Conservation (phyloP, 2,329 filamentous ascomycete species). For the Myriosclerotinia scirpicola region DNA sequence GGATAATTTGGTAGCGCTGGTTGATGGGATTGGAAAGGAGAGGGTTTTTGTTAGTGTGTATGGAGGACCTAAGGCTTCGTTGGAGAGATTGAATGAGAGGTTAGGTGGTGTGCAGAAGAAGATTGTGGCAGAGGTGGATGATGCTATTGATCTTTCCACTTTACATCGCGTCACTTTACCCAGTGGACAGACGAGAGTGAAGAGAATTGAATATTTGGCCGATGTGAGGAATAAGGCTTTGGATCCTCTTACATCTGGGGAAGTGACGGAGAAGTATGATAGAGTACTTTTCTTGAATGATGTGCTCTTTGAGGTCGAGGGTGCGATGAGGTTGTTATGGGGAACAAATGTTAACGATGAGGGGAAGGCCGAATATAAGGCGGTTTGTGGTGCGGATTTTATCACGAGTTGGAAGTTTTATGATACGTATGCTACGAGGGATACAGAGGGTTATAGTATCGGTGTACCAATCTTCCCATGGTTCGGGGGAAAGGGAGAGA, state of each 20-base stretch:
- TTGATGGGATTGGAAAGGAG: constrained; percentile 64
- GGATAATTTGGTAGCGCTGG: constrained; percentile 56
- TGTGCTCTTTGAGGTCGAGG: constrained; percentile 52
- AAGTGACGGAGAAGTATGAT: constrained; percentile 48
- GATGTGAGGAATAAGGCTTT: constrained; percentile 71
- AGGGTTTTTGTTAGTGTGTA: constrained; percentile 74
- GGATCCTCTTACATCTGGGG: constrained; percentile 54
- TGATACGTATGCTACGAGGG: constrained; percentile 71
- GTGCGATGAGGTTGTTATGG: constrained; percentile 60
- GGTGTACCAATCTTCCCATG: constrained; percentile 68
- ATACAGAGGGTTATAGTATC: constrained; percentile 61
- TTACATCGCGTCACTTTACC: constrained; percentile 62
- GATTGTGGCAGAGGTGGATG: constrained; percentile 55
- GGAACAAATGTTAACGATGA: constrained; percentile 54
- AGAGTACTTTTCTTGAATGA: constrained; percentile 68
- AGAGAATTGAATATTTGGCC: constrained; percentile 72
- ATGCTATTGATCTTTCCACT: constrained; percentile 51
- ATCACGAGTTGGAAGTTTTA: constrained; percentile 68
- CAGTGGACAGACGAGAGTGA: constrained; percentile 61
- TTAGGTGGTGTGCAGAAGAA: constrained; percentile 47
- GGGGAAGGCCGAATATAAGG: constrained; percentile 59
- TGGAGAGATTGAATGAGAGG: constrained; percentile 52
- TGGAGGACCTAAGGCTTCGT: constrained; percentile 57
- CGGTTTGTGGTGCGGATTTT: constrained; percentile 71
- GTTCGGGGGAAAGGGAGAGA: constrained; percentile 56